These are phyloP conservation scores for Limonium bicolor DNA, from an alignment of 148 eudicot genomes.

Conservation along the genomic window DNA sequence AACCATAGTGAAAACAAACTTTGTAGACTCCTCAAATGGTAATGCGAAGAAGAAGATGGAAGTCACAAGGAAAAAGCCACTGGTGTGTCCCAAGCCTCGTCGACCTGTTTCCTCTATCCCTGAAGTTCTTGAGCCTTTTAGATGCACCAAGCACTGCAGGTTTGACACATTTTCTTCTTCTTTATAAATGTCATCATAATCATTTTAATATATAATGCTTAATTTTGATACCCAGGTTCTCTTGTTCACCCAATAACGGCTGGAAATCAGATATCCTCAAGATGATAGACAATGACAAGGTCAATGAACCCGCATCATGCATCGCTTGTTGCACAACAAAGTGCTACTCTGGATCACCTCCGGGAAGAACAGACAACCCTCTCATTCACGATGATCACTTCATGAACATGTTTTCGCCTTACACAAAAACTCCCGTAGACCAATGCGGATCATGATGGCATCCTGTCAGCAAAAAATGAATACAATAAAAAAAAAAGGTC, in stretches of 20 bases:
- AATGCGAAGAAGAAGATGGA: not conserved
- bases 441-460: too few species aligned
- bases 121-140: not conserved
- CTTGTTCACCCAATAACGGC: not conserved
- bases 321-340: slow-evolving; percentile 1
- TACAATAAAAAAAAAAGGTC: too few species aligned
- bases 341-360: slow-evolving; percentile 4
- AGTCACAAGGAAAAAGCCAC: not conserved
- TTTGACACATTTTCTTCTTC: not conserved
- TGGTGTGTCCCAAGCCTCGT: not conserved
- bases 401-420: slow-evolving; percentile 1
- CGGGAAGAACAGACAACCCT: slow-evolving; percentile 5
- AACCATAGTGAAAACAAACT: not conserved
- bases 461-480: too few species aligned
- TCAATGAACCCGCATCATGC: not conserved
- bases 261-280: not conserved
- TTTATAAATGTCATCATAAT: not conserved
- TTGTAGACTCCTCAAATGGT: not conserved
- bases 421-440: too few species aligned
- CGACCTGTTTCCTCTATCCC: not conserved
- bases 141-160: slow-evolving; percentile 5
- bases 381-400: slow-evolving; percentile 1
- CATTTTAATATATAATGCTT: not conserved
- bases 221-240: not conserved
- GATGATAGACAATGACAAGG: not conserved